Evolutionary conservation across 164 flowering plant species (phyloP).

Genomic region (Pachysandra terminalis): DNA sequence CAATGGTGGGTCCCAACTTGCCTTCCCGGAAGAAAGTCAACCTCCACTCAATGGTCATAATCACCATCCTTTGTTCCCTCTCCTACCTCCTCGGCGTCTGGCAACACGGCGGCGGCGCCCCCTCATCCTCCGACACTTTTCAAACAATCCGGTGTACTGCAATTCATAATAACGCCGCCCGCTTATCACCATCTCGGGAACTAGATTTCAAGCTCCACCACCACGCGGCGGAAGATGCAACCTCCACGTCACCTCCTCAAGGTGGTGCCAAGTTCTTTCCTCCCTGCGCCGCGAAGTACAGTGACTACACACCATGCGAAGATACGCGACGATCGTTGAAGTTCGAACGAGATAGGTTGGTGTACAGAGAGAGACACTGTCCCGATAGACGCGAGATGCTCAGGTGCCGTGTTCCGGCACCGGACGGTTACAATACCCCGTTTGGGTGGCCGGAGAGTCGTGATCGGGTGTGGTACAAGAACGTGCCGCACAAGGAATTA

Average conservation of each 20-base stretch:
- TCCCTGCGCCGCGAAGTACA: conserved; percentile 39
- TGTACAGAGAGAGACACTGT: conserved; percentile 51
- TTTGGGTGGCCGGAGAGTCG: conserved; percentile 53
- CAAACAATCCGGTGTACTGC: neutral
- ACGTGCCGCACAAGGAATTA: conserved; percentile 50
- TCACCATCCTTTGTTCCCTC: conserved; percentile 44
- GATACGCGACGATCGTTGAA: conserved; percentile 59
- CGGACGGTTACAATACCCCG: conserved; percentile 42
- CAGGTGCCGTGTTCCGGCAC: conserved; percentile 49
- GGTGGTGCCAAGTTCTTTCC: conserved; percentile 28
- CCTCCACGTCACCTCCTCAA: no score
- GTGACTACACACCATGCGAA: conserved; percentile 89
- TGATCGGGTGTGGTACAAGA: conserved; percentile 49
- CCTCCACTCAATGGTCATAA: conserved; percentile 24
- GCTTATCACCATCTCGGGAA: neutral
- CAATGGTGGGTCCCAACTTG: conserved; percentile 11
- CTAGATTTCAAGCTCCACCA: conserved; percentile 75
- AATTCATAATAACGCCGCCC: neutral
- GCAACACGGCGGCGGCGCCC: conserved; percentile 41
- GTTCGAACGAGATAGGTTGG: conserved; percentile 47
- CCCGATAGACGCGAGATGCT: conserved; percentile 34
- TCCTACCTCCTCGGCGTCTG: conserved; percentile 57
- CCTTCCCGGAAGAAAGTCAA: conserved; percentile 24
- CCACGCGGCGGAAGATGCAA: conserved; percentile 22
- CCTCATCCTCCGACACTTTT: neutral